Percentiles rank a stretch among this genome's conserved stretches.
phyloP scores from a whole-genome alignment of 345 rosid species.

The Isatis tinctoria region DNA sequence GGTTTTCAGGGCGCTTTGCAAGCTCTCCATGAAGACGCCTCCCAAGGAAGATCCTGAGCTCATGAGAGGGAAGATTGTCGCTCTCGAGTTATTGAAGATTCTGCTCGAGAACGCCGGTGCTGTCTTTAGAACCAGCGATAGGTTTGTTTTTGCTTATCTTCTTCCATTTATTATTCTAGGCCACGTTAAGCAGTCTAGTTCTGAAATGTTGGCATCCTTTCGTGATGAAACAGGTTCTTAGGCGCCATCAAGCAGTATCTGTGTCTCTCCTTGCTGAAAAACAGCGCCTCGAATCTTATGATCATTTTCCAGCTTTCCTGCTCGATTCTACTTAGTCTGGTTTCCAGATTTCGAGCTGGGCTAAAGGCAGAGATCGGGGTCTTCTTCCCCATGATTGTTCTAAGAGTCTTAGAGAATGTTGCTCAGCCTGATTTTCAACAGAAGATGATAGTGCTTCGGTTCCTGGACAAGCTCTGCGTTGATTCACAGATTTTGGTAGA shows the following conservation, averaged over 20 bases:
- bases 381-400: slow-evolving; percentile 98
- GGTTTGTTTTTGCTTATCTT: slow-evolving; percentile 43
- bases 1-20: slow-evolving; percentile 99
- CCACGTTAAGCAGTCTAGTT: no score
- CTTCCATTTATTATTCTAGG: background rate
- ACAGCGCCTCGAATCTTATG: slow-evolving; percentile 93
- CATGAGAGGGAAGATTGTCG: slow-evolving; percentile 98
- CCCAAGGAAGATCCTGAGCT: slow-evolving; percentile 97
- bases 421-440: slow-evolving; percentile 98
- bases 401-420: slow-evolving; percentile 93
- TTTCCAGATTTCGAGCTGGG: slow-evolving; percentile 97
- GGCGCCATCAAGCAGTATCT: slow-evolving; percentile 99
- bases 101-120: slow-evolving; percentile 98
- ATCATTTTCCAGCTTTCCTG: slow-evolving; percentile 99
- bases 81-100: slow-evolving; percentile 93
- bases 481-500: slow-evolving; percentile 98
- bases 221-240: slow-evolving; percentile 69
- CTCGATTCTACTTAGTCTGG: slow-evolving; percentile 97
- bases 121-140: slow-evolving; percentile 96
- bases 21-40: slow-evolving; percentile 97
- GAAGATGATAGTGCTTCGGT: slow-evolving; percentile 98
- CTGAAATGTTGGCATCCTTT: slow-evolving; percentile 14
- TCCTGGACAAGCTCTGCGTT: slow-evolving; percentile 89
- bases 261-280: slow-evolving; percentile 91
- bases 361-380: slow-evolving; percentile 99